These are phyloP conservation scores for Linum lewisii DNA, from an alignment of 345 rosid genomes.

Conservation along the genomic window DNA sequence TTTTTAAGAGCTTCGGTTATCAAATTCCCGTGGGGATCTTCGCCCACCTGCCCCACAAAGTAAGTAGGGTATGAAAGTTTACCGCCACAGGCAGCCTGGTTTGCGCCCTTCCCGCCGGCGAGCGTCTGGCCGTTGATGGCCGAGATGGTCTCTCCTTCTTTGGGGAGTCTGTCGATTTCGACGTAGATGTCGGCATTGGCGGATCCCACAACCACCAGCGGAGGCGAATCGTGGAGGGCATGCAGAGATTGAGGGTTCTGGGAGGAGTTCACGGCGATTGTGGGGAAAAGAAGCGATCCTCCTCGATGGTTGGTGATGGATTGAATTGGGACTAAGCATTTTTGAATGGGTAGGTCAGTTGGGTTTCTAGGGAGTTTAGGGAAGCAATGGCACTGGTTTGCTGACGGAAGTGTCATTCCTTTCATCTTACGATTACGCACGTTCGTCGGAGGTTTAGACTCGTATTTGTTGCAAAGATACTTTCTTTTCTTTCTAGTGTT, in stretches of 20 bases:
- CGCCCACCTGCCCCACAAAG: constrained; percentile 74
- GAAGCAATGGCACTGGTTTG: not conserved
- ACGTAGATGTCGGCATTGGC: constrained; percentile 85
- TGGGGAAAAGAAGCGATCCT: constrained; percentile 6
- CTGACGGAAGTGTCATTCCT: constrained; percentile 4
- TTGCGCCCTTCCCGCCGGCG: constrained; percentile 93
- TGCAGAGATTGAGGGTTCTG: constrained; percentile 4
- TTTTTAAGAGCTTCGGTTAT: constrained; percentile 46
- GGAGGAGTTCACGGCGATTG: constrained; percentile 8
- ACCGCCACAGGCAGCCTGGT: constrained; percentile 88
- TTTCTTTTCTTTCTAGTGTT: too few relatives aligned
- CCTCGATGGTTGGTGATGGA: constrained; percentile 7
- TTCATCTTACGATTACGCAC: constrained; percentile 11
- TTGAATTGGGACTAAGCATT: constrained; percentile 6
- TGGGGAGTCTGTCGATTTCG: constrained; percentile 71
- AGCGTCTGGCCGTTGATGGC: constrained; percentile 67
- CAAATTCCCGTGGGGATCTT: constrained; percentile 72
- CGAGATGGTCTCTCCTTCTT: constrained; percentile 72
- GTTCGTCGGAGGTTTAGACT: too few relatives aligned
- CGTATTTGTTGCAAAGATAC: too few relatives aligned
- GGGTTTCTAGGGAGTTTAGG: constrained; percentile 7
- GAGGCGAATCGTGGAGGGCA: constrained; percentile 23
- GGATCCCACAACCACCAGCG: constrained; percentile 80
- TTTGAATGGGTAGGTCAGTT: constrained; percentile 2
- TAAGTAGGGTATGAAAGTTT: constrained; percentile 66